These are phyloP conservation scores for Petasospora fabianii DNA, from an alignment of 1,139 yeast genomes.

Conservation along the genomic window DNA sequence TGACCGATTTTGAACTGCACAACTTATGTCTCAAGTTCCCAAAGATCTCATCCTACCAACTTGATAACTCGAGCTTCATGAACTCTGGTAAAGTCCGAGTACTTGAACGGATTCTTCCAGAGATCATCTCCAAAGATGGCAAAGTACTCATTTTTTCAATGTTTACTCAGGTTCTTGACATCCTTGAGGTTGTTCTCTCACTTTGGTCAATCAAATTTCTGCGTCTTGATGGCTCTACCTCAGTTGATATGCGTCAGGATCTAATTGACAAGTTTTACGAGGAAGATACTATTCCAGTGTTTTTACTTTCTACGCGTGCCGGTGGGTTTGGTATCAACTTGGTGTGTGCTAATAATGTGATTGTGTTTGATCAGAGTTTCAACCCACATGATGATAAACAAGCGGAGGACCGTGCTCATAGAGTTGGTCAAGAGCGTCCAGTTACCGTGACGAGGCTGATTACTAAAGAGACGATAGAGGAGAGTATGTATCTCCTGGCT, in stretches of 20 bases:
- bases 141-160: conserved; percentile 83
- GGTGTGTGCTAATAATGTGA: conserved; percentile 91
- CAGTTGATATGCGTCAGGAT: conserved; percentile 90
- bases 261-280: conserved; percentile 86
- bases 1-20: conserved; percentile 89
- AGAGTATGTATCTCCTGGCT: conserved; percentile 80
- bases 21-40: conserved; percentile 72
- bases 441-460: conserved; percentile 80
- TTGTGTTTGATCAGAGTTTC: conserved; percentile 89
- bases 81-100: conserved; percentile 73
- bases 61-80: conserved; percentile 58
- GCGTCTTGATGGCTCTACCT: conserved; percentile 88
- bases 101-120: conserved; percentile 55
- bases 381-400: conserved; percentile 98
- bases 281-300: conserved; percentile 78
- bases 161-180: conserved; percentile 88
- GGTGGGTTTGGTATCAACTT: conserved; percentile 98
- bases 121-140: conserved; percentile 59
- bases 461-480: conserved; percentile 76
- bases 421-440: conserved; percentile 92
- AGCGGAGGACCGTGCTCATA: conserved; percentile 97
- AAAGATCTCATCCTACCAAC: conserved; percentile 51
- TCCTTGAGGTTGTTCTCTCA: conserved; percentile 73
- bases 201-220: conserved; percentile 66
- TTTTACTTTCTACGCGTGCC: conserved; percentile 87